Percentiles rank a stretch among this genome's conserved stretches.
phyloP scores from a whole-genome alignment of 2,329 filamentous ascomycete species.

The Ophiocordyceps camponoti-rufipedis region DNA sequence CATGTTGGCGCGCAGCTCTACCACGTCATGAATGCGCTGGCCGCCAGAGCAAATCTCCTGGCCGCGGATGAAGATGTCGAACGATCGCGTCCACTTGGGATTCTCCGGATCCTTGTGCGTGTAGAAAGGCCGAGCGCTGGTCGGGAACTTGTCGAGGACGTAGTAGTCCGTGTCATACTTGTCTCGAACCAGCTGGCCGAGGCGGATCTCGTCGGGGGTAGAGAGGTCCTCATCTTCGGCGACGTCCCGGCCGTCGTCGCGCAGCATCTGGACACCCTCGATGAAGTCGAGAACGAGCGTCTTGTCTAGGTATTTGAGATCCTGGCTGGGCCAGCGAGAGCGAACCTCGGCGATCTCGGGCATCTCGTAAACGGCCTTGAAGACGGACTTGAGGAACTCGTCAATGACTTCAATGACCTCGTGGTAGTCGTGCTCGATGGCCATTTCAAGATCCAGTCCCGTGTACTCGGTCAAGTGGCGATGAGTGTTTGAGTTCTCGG shows the following conservation, averaged over 20 bases:
- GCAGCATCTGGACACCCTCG: constrained; percentile 66
- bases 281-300: constrained; percentile 68
- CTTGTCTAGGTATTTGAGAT: constrained; percentile 72
- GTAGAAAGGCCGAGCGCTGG: constrained; percentile 74
- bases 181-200: constrained; percentile 70
- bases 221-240: constrained; percentile 75
- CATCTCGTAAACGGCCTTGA: constrained; percentile 21
- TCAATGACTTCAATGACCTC: constrained; percentile 71
- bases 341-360: constrained; percentile 66
- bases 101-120: constrained; percentile 68
- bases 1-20: constrained; percentile 63
- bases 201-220: constrained; percentile 71
- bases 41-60: constrained; percentile 88
- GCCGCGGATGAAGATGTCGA: constrained; percentile 85
- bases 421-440: constrained; percentile 74
- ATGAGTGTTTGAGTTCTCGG: constrained; percentile 91
- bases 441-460: constrained; percentile 84
- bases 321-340: constrained; percentile 68
- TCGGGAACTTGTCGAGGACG: constrained; percentile 83
- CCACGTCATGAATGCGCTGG: constrained; percentile 75
- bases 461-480: constrained; percentile 90
- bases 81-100: constrained; percentile 65
- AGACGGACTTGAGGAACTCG: constrained; percentile 59
- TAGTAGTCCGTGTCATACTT: constrained; percentile 85
- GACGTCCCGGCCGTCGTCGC: constrained; percentile 63